Evolutionary conservation across 2,329 filamentous ascomycete species (phyloP).

Genomic region (Nemania serpens): DNA sequence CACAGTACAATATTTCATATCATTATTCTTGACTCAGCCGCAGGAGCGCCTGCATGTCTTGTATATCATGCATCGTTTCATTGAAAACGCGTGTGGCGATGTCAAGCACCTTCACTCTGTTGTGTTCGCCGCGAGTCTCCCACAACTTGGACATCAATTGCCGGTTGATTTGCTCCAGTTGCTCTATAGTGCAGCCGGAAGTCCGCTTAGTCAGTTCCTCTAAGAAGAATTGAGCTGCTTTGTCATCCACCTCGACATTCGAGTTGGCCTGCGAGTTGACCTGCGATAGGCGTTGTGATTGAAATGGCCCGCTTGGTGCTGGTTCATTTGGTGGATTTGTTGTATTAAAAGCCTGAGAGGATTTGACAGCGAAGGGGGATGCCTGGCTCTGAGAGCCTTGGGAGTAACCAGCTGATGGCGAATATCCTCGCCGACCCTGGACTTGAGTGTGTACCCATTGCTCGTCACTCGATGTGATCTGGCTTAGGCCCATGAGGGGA

Average conservation of each 20-base stretch:
- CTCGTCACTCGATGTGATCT: constrained; percentile 57
- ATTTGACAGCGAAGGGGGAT: constrained; percentile 46
- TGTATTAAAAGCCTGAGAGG: constrained; percentile 42
- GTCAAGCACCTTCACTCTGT: constrained; percentile 73
- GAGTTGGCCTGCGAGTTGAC: constrained; percentile 45
- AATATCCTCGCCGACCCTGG: constrained; percentile 49
- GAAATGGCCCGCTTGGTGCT: constrained; percentile 42
- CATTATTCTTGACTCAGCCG: constrained; percentile 48
- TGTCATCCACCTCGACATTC: constrained; percentile 50
- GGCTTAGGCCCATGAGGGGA: constrained; percentile 44
- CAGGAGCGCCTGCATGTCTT: constrained; percentile 53
- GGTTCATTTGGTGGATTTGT: constrained; percentile 50
- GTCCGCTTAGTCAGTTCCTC: constrained; percentile 68
- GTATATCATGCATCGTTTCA: constrained; percentile 71
- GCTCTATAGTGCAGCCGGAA: constrained; percentile 83
- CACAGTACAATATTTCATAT: background rate
- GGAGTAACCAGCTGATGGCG: constrained; percentile 43
- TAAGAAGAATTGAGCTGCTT: constrained; percentile 62
- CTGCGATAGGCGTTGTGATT: constrained; percentile 43
- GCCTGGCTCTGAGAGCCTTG: constrained; percentile 35
- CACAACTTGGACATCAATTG: constrained; percentile 90
- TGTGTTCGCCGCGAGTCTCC: constrained; percentile 78
- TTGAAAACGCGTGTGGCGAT: constrained; percentile 74
- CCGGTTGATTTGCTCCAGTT: constrained; percentile 91
- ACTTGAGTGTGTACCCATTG: constrained; percentile 64